These are phyloP conservation scores for Fusarium mexicanum DNA, from an alignment of 2,329 filamentous ascomycete genomes.

Conservation along the genomic window DNA sequence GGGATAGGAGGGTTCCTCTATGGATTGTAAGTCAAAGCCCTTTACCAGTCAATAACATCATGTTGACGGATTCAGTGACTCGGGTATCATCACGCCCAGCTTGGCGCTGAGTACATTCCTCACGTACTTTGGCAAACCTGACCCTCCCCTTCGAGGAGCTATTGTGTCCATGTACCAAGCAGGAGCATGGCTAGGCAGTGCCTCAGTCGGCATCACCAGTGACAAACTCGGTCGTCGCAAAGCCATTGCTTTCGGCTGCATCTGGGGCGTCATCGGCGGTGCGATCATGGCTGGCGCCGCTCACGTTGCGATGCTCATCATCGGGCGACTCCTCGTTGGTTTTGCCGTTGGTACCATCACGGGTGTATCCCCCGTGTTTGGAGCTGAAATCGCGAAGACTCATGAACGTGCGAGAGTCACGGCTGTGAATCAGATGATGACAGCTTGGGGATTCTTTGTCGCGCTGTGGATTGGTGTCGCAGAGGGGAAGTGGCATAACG, in stretches of 20 bases:
- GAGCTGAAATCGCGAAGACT: slow-evolving; percentile 55
- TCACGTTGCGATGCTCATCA: slow-evolving; percentile 53
- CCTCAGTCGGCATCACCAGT: slow-evolving; percentile 52
- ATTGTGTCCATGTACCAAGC: slow-evolving; percentile 55
- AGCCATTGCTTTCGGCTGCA: slow-evolving; percentile 53
- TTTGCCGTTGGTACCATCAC: slow-evolving; percentile 54
- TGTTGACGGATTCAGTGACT: slow-evolving; percentile 44
- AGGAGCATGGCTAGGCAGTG: slow-evolving; percentile 54
- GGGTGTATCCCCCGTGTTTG: slow-evolving; percentile 53
- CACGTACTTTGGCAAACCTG: slow-evolving; percentile 48
- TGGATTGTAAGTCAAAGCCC: slow-evolving; percentile 45
- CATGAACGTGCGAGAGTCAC: slow-evolving; percentile 53
- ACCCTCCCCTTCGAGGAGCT: slow-evolving; percentile 49
- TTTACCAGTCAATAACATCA: rapidly evolving
- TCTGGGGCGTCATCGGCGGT: slow-evolving; percentile 52
- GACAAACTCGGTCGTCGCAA: slow-evolving; percentile 50
- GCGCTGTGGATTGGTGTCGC: slow-evolving; percentile 53
- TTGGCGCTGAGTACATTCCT: slow-evolving; percentile 50
- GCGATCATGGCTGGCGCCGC: slow-evolving; percentile 53
- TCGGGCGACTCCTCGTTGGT: slow-evolving; percentile 51
- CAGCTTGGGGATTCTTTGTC: slow-evolving; percentile 54
- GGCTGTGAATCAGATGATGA: slow-evolving; percentile 55
- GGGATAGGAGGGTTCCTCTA: slow-evolving; percentile 55
- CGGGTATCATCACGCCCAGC: slow-evolving; percentile 54
- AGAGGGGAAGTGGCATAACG: slow-evolving; percentile 50